Base-by-base conservation (phyloP, 306 rosid genomes). In the Vigna mungo region DNA sequence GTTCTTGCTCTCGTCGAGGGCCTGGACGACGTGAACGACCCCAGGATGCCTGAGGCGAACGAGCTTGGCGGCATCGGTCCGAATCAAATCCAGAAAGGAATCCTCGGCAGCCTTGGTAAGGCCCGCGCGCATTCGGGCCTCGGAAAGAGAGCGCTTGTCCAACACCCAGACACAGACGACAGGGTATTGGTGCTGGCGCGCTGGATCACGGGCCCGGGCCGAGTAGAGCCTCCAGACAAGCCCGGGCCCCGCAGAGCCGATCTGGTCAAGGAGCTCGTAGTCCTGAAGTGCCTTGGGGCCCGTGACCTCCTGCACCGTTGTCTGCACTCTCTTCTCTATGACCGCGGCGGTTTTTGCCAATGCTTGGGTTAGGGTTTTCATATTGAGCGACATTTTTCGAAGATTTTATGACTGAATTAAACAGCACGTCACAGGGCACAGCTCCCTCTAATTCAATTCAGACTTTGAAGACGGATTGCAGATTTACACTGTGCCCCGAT, bases 341-440 rank as follows among this genome's bases (percentile, higher is more conserved):
- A 92, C 98, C 54, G 99, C 97, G 0, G 98, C 96, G 80, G 99
- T 90, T 84, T 95, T 95, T 58, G 99, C 99, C n/a, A 92, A 49
- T 51, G 98, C 99, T 86, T 95, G 99, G 68, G 96, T 91, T 72
- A 95, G 91, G 85, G 96, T 87, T 86, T 95, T 95, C 96, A 95
- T 95, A 82, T 95, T 95, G 65, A 95, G 80, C 53, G 98, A 88
- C 98, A 90, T 91, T 44, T 66, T 13, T 44, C 34, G 15, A 44
- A 11, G 16, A 44, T 44, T 44, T 44, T 44, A 44, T 44, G 49
- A 10, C 11, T 43, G 15, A 44, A 44, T 44, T 11, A 12, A 3
- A 44, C 16, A 10, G 3, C 49, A 44, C 49, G 49, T 11, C 49
- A 44, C 49, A 44, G 3, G 44, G 44, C 67, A 32, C 44, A 15